A percentile compares a stretch with the other conserved stretches of the same genome.
These are phyloP conservation scores for Diaporthe capsici DNA, from an alignment of 2,329 filamentous ascomycete species.

Conservation along the genomic window DNA sequence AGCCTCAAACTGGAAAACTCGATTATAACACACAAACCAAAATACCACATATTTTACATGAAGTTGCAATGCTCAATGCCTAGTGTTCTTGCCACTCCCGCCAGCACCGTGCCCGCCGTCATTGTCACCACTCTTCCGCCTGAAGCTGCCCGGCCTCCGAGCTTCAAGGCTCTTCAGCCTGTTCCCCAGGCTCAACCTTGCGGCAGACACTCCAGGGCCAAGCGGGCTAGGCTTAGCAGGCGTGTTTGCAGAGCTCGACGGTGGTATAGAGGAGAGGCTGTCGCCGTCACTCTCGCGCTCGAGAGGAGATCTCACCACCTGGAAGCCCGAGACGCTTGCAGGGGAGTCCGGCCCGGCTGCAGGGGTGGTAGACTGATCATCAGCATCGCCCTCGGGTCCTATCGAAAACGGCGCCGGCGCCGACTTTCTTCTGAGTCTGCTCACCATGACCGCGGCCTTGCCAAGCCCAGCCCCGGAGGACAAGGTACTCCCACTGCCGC, in stretches of 20 bases:
- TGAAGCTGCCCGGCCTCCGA: constrained; percentile 23
- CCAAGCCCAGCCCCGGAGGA: constrained; percentile 22
- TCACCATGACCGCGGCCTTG: constrained; percentile 34
- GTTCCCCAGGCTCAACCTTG: constrained; percentile 64
- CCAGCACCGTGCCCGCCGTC: background rate
- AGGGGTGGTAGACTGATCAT: constrained; percentile 47
- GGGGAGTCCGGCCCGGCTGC: constrained; percentile 5
- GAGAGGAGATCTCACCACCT: constrained; percentile 14
- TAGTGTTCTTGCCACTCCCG: background rate
- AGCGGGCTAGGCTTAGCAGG: constrained; percentile 45
- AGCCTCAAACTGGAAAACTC: background rate
- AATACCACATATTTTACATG: background rate
- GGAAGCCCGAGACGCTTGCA: constrained; percentile 23
- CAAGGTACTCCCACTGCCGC: constrained; percentile 43
- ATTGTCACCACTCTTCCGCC: constrained; percentile 29
- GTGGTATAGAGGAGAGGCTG: constrained; percentile 48
- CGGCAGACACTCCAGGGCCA: constrained; percentile 55
- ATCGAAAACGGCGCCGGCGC: constrained; percentile 46
- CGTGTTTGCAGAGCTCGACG: constrained; percentile 17
- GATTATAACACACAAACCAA: background rate
- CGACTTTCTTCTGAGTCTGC: constrained; percentile 46
- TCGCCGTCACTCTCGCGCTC: constrained; percentile 52
- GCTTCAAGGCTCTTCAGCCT: constrained; percentile 57
- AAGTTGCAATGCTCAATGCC: background rate
- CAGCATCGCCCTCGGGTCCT: constrained; percentile 44